Percentiles rank a stretch among this genome's conserved stretches.
phyloP scores from a whole-genome alignment of 176 grass and related monocot species.

The Lolium multiflorum region DNA sequence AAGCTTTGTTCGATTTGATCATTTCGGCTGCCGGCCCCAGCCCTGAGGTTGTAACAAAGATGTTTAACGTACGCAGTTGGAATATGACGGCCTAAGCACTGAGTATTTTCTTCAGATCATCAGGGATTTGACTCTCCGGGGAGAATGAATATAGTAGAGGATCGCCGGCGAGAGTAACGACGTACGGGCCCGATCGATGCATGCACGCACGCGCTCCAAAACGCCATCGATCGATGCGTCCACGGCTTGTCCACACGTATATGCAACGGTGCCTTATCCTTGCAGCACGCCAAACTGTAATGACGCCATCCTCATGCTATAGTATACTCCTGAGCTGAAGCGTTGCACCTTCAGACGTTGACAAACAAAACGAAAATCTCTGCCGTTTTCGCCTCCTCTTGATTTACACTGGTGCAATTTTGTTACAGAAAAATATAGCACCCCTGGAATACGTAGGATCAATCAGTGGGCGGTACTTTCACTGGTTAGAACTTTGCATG shows the following conservation, averaged over 20 bases:
- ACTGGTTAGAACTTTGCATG: too few species aligned
- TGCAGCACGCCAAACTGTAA: constrained; percentile 1
- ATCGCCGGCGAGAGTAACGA: constrained; percentile 18
- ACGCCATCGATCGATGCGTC: constrained; percentile 8
- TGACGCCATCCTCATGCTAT: background rate
- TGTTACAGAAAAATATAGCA: too few species aligned
- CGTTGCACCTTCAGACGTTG: too few species aligned
- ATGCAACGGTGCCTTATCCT: constrained; percentile 38
- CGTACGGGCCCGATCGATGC: background rate
- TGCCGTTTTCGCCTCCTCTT: too few species aligned
- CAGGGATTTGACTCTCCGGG: too few species aligned
- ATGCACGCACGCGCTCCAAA: constrained; percentile 2
- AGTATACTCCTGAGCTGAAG: too few species aligned
- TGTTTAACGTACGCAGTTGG: too few species aligned
- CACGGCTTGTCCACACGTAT: constrained; percentile 5
- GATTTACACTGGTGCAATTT: too few species aligned
- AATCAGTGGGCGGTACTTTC: too few species aligned
- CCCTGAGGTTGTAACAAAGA: background rate
- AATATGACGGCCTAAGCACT: background rate
- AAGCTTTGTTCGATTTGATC: background rate
- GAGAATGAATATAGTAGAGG: background rate
- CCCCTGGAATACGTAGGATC: too few species aligned
- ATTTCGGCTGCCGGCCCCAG: background rate
- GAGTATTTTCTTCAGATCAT: background rate
- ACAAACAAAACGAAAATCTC: too few species aligned